Evolutionary conservation across 495 filamentous ascomycete species (phyloP), one percentile per base, ranked within the genome.

Genomic region (Hyaloscypha variabilis): DNA sequence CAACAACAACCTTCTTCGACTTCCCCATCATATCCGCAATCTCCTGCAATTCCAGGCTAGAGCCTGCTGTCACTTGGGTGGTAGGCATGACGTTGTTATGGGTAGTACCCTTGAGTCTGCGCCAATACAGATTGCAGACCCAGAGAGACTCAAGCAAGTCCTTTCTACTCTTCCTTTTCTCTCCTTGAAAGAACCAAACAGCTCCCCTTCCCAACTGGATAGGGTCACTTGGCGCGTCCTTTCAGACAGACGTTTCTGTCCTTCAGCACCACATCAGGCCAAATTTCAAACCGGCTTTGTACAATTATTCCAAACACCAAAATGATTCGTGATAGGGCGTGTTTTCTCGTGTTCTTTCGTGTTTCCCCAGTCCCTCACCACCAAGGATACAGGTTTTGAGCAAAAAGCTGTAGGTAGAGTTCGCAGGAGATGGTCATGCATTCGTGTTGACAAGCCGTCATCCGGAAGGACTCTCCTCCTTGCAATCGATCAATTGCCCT

Each of bases 1-100:
- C 77, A 10, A 91, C 83, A 30, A 91, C 82, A 8, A 88, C 78
- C 62, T 88, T 90, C 60, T 81, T 80, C 3, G 88, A 81, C 64
- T 87, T 85, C 58, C 78, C 82, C 42, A 91, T 74, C 1, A 78
- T 70, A 67, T 88, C 81, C 60, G 88, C 88, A 62, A 91, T 84
- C 24, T 82, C 74, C 63, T 89, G 86, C 28, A 90, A 78, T 56
- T 84, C 75, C 55, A 77, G 74, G 58, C 77, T 78, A 68, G 81
- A 81, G 8, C 74, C 75, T 62, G 80, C 76, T 24, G 74, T 76
- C 61, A 88, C 79, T 29, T 85, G 82, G 31, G 77, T 77, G 25
- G 83, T 87, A 30, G 85, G 82, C 85, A 87, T 87, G 19, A 60
- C 77, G 46, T 21, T n/a, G 56, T 31, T 25, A 30, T 25, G 25